A percentile compares a stretch with the other conserved stretches of the same genome.
Conservation (phyloP, 306 rosid genomes). For the Arachis stenosperma region DNA sequence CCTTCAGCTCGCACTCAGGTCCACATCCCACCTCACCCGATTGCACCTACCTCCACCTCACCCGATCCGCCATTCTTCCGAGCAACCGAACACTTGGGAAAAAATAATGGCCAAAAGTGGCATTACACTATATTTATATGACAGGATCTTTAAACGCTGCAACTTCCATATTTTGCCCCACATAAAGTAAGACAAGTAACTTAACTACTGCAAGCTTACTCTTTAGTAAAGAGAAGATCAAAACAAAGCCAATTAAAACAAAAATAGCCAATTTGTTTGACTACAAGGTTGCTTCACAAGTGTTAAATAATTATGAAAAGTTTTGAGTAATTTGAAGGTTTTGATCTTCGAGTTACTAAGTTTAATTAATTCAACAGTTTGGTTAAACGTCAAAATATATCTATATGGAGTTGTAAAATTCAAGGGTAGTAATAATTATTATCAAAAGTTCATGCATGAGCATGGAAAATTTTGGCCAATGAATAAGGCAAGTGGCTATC, state of each 20-base stretch:
- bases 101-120: too few relatives aligned
- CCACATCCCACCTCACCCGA: too few relatives aligned
- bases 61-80: too few relatives aligned
- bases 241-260: not conserved
- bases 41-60: too few relatives aligned
- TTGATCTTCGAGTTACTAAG: slow-evolving; percentile 14
- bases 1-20: too few relatives aligned
- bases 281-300: slow-evolving; percentile 21
- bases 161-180: not conserved
- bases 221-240: not conserved
- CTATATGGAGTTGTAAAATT: not conserved
- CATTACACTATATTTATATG: too few relatives aligned
- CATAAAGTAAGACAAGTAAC: slow-evolving; percentile 17
- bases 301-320: slow-evolving; percentile 36
- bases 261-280: slow-evolving; percentile 18
- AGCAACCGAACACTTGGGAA: too few relatives aligned
- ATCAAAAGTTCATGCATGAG: slow-evolving; percentile 8
- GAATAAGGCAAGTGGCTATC: not conserved
- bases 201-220: not conserved
- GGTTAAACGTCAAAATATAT: slow-evolving; percentile 32
- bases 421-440: not conserved
- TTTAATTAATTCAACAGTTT: not conserved
- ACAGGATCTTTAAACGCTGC: slow-evolving; percentile 19
- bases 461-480: not conserved
- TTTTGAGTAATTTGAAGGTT: slow-evolving; percentile 37